phyloP scores from a whole-genome alignment of 352 stramenopile genomes.

The Globisporangium cystogenes region DNA sequence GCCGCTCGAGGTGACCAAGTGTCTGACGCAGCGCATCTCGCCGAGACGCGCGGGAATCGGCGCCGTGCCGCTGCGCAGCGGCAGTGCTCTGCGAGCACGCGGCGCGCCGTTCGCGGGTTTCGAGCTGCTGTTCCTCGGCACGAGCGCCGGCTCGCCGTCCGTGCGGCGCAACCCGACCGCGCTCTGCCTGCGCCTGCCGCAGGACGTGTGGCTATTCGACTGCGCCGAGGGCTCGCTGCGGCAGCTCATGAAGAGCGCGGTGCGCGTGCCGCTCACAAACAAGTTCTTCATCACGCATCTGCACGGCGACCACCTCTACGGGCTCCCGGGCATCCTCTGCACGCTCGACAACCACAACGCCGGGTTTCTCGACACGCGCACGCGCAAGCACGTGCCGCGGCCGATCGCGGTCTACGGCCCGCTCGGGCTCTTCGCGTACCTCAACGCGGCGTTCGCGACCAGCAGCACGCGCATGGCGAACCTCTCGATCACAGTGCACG shows the following conservation, averaged over 20 bases:
- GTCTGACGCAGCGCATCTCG: constrained; percentile 23
- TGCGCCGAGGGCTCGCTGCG: constrained; percentile 76
- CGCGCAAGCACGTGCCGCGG: constrained; percentile 31
- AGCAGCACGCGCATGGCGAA: constrained; percentile 68
- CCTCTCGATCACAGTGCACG: constrained; percentile 65
- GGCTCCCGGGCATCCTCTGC: constrained; percentile 74
- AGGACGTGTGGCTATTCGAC: constrained; percentile 87
- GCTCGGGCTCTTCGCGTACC: constrained; percentile 66
- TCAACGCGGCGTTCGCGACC: constrained; percentile 66
- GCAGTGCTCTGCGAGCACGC: constrained; percentile 40
- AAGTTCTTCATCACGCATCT: constrained; percentile 86
- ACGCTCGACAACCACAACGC: constrained; percentile 80
- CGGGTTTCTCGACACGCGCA: constrained; percentile 47
- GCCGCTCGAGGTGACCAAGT: constrained; percentile 12
- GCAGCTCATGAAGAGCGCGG: constrained; percentile 76
- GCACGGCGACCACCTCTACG: constrained; percentile 85
- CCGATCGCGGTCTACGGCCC: constrained; percentile 77
- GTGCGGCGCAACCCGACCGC: constrained; percentile 57
- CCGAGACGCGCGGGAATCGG: constrained; percentile 37
- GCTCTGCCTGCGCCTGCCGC: constrained; percentile 53
- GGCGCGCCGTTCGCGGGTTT: constrained; percentile 74
- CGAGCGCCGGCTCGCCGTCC: constrained; percentile 67
- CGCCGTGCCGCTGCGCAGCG: constrained; percentile 46
- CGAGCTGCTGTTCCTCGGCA: constrained; percentile 80
- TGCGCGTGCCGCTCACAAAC: constrained; percentile 66